phyloP scores from a whole-genome alignment of 148 eudicot species.

The Cornus suecica region DNA sequence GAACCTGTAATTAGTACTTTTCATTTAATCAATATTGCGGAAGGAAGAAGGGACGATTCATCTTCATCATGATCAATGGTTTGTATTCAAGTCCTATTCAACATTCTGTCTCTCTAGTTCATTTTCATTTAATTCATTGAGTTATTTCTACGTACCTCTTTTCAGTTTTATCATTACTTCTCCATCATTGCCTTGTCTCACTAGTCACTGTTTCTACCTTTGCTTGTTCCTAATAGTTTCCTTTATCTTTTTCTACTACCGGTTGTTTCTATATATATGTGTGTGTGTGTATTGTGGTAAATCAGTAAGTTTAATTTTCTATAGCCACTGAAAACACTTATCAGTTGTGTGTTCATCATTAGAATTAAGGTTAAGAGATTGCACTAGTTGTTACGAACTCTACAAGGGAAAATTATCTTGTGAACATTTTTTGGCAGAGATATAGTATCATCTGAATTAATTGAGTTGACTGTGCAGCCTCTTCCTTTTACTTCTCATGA shows the following conservation, averaged over 20 bases:
- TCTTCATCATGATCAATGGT: constrained; percentile 18
- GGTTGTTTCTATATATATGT: no score
- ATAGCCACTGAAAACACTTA: not conserved
- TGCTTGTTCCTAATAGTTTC: not conserved
- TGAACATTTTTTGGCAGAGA: no score
- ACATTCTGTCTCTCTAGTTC: not conserved
- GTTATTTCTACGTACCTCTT: not conserved
- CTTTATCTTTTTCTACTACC: no score
- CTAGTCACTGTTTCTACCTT: not conserved
- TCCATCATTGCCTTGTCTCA: constrained; percentile 6
- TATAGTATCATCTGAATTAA: not conserved
- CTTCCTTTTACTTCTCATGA: not conserved
- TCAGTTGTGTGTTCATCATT: no score
- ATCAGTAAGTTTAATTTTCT: not conserved
- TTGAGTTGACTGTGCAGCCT: not conserved
- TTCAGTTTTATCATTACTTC: not conserved
- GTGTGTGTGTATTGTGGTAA: no score
- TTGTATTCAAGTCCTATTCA: not conserved
- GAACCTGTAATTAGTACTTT: not conserved
- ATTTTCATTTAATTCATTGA: not conserved
- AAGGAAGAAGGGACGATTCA: not conserved
- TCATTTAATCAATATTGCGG: constrained; percentile 7
- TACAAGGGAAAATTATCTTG: no score
- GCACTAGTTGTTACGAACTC: no score
- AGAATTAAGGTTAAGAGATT: no score